Conservation (phyloP, 2,329 filamentous ascomycete species). For the Colletotrichum eremochloae region DNA sequence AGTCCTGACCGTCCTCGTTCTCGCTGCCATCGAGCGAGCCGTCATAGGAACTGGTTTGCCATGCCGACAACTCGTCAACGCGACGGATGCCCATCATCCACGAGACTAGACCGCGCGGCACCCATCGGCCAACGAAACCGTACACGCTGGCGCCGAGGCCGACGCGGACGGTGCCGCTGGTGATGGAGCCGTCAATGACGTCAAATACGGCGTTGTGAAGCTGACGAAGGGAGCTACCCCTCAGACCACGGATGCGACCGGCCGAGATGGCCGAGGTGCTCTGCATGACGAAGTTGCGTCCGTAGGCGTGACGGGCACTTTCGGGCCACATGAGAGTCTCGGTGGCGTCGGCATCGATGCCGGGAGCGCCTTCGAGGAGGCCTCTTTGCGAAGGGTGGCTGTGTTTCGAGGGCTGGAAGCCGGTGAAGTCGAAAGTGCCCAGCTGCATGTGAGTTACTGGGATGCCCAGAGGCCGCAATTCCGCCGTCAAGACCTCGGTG, state of each 20-base stretch:
- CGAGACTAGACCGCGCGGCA: constrained; percentile 82
- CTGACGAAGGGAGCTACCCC: constrained; percentile 80
- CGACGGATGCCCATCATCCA: constrained; percentile 91
- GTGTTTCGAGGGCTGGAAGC: constrained; percentile 67
- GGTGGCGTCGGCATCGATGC: constrained; percentile 58
- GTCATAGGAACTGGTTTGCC: constrained; percentile 62
- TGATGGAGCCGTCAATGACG: constrained; percentile 78
- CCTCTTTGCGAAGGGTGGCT: constrained; percentile 54
- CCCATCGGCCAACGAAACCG: constrained; percentile 85
- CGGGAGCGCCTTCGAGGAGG: constrained; percentile 56
- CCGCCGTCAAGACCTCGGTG: constrained; percentile 81
- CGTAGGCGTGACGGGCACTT: constrained; percentile 71
- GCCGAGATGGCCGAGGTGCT: constrained; percentile 68
- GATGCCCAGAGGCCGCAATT: constrained; percentile 81
- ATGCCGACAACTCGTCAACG: constrained; percentile 69
- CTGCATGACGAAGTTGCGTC: constrained; percentile 70
- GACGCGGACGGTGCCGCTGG: constrained; percentile 77
- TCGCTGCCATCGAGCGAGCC: constrained; percentile 53
- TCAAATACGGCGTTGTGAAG: constrained; percentile 93
- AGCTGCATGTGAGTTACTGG: constrained; percentile 90
- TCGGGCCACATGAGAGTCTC: constrained; percentile 76
- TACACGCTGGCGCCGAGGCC: constrained; percentile 89
- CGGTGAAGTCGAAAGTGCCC: constrained; percentile 88
- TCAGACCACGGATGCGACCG: constrained; percentile 69
- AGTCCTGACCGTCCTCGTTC: constrained; percentile 59